Evolutionary conservation across 2,329 filamentous ascomycete species (phyloP).

Genomic region (Raffaelea deltoideospora): DNA sequence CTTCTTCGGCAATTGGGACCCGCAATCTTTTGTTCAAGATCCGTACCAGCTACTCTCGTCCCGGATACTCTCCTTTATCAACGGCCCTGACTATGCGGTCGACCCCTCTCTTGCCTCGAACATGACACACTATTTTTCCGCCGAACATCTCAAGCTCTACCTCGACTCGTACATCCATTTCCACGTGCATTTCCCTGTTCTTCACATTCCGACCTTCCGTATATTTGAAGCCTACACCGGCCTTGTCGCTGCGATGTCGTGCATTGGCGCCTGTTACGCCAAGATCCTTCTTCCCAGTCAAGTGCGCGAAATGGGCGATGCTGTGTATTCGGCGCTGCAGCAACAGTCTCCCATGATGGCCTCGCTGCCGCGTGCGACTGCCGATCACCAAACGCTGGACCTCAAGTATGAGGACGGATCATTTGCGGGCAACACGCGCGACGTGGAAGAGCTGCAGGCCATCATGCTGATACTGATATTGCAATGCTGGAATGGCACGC

Average conservation of each 20-base stretch:
- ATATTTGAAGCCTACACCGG: constrained; percentile 50
- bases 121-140: constrained; percentile 46
- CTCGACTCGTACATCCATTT: constrained; percentile 58
- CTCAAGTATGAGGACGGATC: constrained; percentile 22
- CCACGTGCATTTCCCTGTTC: constrained; percentile 57
- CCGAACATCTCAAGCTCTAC: constrained; percentile 56
- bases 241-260: constrained; percentile 54
- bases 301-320: constrained; percentile 54
- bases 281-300: constrained; percentile 42
- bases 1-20: constrained; percentile 35
- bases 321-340: constrained; percentile 42
- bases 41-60: constrained; percentile 38
- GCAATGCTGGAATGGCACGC: constrained; percentile 56
- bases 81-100: constrained; percentile 39
- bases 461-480: constrained; percentile 46
- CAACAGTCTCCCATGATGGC: constrained; percentile 36
- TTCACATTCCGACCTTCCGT: constrained; percentile 58
- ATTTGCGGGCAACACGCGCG: constrained; percentile 19
- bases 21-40: constrained; percentile 29
- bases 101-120: constrained; percentile 32
- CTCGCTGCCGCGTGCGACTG: constrained; percentile 21
- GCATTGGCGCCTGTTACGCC: constrained; percentile 61
- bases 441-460: constrained; percentile 54
- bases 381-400: constrained; percentile 12
- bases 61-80: constrained; percentile 41